Evolutionary conservation across 805 yeast species (phyloP).

Genomic region (Yamadazyma sp.): DNA sequence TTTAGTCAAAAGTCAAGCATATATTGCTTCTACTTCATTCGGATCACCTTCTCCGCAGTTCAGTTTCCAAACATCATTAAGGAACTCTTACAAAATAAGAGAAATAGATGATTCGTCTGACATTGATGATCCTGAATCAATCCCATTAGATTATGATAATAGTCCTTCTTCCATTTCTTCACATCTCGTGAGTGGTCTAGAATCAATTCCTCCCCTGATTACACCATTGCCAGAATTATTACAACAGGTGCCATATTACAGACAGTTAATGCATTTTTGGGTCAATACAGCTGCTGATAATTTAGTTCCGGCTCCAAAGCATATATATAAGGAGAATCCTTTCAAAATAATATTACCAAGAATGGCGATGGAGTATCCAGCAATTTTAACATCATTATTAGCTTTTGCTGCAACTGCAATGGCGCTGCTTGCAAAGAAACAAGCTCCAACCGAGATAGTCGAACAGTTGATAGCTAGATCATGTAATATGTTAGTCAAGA

Average conservation of each 20-base stretch:
- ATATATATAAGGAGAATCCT: slow-evolving; percentile 58
- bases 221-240: slow-evolving; percentile 61
- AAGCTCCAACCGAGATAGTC: slow-evolving; percentile 39
- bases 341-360: slow-evolving; percentile 63
- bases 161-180: neutral
- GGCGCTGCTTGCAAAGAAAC: slow-evolving; percentile 21
- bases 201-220: slow-evolving; percentile 31
- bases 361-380: slow-evolving; percentile 59
- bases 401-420: slow-evolving; percentile 38
- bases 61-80: neutral
- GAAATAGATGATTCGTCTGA: neutral
- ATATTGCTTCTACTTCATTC: slow-evolving; percentile 7
- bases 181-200: slow-evolving; percentile 3
- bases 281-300: slow-evolving; percentile 56
- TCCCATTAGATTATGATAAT: slow-evolving; percentile 5
- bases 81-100: neutral
- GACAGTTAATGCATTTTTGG: slow-evolving; percentile 62
- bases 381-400: slow-evolving; percentile 54
- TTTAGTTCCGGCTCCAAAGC: slow-evolving; percentile 64
- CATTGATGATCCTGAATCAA: neutral
- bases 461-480: slow-evolving; percentile 55
- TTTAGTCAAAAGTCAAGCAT: slow-evolving; percentile 29
- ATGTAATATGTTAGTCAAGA: slow-evolving; percentile 51
- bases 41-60: neutral
- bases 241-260: slow-evolving; percentile 55